Base-by-base conservation (phyloP, 805 yeast genomes). In the Candida incommunis region DNA sequence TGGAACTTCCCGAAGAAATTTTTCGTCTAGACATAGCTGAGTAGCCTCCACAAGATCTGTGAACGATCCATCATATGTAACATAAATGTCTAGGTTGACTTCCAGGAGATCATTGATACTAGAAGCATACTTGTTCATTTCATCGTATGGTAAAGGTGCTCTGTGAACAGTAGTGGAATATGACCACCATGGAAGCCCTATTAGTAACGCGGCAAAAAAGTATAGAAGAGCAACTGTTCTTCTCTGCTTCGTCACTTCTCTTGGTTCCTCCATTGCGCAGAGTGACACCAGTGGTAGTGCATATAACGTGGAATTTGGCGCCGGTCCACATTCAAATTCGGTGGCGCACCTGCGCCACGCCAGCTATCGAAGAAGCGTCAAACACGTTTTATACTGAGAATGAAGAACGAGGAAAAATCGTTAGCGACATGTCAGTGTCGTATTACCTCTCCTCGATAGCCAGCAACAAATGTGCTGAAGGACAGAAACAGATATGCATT, bases 41-140 rank as follows among this genome's bases (percentile, higher is more conserved):
- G 72, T 56, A 1, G 82, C 86, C 40, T 67, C 67, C 1, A 70
- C 72, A 18, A 86, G 55, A 57, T 86, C 95, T 0, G 90, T 88
- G 51, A 79, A 78, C 16, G 63, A 59, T 50, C 76, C 68, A 1
- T 72, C 74, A 9, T 68, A 68, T n/a, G 34, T 37, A 9, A 67
- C 48, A 25, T 54, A 55, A 2, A 64, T 54, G 15, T 59, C 62
- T 15, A 63, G 54, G 21, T 44, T 43, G 13, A 60, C 45, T 13
- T 35, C 41, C 16, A 61, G 42, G 25, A 54, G 50, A 3, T 42
- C 46, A 44, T 52, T 48, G 21, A 71, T 50, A 46, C 56, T 44
- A 42, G 49, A 22, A 45, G 63, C 58, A 51, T 61, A 53, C 18
- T 50, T 46, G 51, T 64, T 56, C 41, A 80, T 67, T 40, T 64